phyloP scores from a whole-genome alignment of 1,284 basidiomycete genomes.

The Puccinia polysora region DNA sequence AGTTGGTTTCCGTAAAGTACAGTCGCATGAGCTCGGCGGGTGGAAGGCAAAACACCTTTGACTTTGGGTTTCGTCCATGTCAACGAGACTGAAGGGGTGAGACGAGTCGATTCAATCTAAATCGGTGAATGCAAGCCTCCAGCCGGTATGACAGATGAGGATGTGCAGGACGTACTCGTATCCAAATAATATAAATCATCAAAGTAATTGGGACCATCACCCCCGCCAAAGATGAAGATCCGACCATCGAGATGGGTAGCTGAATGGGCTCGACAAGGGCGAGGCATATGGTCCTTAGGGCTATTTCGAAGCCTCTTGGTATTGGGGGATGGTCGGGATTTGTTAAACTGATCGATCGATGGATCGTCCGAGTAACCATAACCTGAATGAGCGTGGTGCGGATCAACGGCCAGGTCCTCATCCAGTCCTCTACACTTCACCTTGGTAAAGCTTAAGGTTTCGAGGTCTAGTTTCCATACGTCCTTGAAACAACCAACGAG shows the following conservation, averaged over 20 bases:
- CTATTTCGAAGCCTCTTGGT: background rate
- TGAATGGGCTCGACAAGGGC: constrained; percentile 37
- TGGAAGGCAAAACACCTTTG: constrained; percentile 45
- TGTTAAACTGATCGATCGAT: constrained; percentile 23
- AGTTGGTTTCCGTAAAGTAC: constrained; percentile 45
- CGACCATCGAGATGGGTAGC: constrained; percentile 43
- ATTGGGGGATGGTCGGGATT: constrained; percentile 18
- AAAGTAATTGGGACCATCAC: constrained; percentile 48
- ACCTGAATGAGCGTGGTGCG: constrained; percentile 22
- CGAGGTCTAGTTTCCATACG: constrained; percentile 47
- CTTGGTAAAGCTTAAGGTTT: constrained; percentile 30
- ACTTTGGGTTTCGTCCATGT: constrained; percentile 45
- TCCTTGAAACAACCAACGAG: constrained; percentile 46
- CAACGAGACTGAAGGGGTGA: constrained; percentile 35
- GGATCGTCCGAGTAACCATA: too few relatives aligned
- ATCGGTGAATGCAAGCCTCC: background rate
- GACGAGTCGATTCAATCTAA: background rate
- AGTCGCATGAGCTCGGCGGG: constrained; percentile 47
- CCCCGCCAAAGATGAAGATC: constrained; percentile 47
- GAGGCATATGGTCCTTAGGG: constrained; percentile 41
- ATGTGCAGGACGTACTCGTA: constrained; percentile 33
- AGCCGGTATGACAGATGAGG: background rate
- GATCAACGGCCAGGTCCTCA: constrained; percentile 6
- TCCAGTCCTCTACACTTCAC: constrained; percentile 38
- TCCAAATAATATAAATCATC: constrained; percentile 47